Evolutionary conservation across 208 protist species (phyloP), one percentile per base, ranked within the genome.

Genomic region (Leptomonas pyrrhocoris): DNA sequence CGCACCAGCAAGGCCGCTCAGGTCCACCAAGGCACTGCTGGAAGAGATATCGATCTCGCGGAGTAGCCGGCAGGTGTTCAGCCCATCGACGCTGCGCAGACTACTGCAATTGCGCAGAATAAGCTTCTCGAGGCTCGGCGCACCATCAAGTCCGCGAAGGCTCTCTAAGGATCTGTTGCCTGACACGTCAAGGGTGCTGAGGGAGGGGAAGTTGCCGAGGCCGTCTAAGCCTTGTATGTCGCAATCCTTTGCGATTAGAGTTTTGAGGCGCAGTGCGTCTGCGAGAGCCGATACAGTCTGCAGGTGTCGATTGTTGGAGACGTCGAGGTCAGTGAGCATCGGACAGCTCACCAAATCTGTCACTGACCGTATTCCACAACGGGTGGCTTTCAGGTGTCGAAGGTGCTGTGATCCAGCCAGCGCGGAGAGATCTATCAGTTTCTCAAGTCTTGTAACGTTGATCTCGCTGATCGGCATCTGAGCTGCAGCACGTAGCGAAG

Each of bases 401-500:
- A 59, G 8, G 9, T 59, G 34, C 34, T 45, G 54, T 6, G 34
- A 30, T 23, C 19, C 54, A 45, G 54, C 42, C 16, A 59, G 36
- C 19, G 54, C 54, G 34, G 54, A 4, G 34, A 45, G 21, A 31
- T 45, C 15, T 19, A 3, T 1, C 4, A 59, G 54, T 31, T 45
- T 28, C 54, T 0, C 0, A 12, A 40, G n/a, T 1, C 16, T 15
- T 4, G 9, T 3, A 12, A 45, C 6, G 31, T 45, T 19, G 19
- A 45, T 34, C n/a, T 59, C 34, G n/a, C 6, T 18, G 8, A 59
- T 45, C 7, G 54, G 54, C 34, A 59, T 18, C 34, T 59, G 54
- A 8, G 54, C 54, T 2, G 40, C 54, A n/a, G 8, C n/a, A 27
- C 54, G 19, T 9, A 59, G 54, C 2, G 21, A 28, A 11, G 40